Evolutionary conservation across 1,284 basidiomycete species (phyloP), one percentile per base, ranked within the genome.

Genomic region (Moniliella sp.): DNA sequence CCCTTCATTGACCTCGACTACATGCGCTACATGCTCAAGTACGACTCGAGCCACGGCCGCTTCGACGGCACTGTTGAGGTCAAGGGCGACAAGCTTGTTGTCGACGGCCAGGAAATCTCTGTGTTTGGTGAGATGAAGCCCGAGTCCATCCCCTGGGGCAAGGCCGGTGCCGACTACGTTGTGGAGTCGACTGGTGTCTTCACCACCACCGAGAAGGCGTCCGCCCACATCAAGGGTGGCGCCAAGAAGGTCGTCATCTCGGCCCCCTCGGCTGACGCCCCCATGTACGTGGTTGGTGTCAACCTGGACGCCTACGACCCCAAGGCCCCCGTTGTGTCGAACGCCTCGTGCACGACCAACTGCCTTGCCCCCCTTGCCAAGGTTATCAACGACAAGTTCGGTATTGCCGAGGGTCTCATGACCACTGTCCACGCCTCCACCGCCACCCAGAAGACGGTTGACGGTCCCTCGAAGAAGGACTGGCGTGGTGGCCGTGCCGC

Each of bases 211-310:
- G 69, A 69, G 40, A 86, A 81, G 70, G 88, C 91, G 40, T 70
- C 70, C 35, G 75, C 74, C 50, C 88, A 99, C 70, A 70, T 99
- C 67, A 86, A 91, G 69, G 88, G 91, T 61, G 91, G 91, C 64
- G 88, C 91, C 64, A 94, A 97, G 76, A 97, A 94, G 72, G 88
- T 99, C 62, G 72, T 99, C 69, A 97, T 99, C 73, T n/a, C n/a
- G n/a, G 88, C 88, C 36, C 88, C 88, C 53, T 97, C 91, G 17
- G 75, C 84, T 35, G 88, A 99, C 65, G 88, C 88, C 15, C 88
- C 88, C 55, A 99, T 99, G 88, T 62, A 62, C 53, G 63, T 64
- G 40, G 43, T 38, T 46, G 88, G 88, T 71, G 88, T 97, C 66
- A 97, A 99, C 72, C 75, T 93, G 43, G 83, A 93, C 49, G 52